phyloP scores from a whole-genome alignment of 176 grass and related monocot species.

The Elymus sibiricus region DNA sequence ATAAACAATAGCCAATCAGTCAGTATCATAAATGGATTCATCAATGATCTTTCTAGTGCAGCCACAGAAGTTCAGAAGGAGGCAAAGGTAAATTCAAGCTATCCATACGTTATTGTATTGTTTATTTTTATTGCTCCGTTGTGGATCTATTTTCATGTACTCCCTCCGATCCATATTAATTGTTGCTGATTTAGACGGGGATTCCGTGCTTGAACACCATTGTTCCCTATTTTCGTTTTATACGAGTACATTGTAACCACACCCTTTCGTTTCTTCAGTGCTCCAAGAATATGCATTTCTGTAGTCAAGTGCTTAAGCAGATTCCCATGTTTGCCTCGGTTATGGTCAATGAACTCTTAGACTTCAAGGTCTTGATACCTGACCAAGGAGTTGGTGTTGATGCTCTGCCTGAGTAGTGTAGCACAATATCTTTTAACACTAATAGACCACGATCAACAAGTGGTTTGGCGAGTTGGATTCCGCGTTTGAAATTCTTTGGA shows the following conservation, averaged over 20 bases:
- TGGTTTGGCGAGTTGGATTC: neutral
- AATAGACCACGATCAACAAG: neutral
- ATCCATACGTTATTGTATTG: neutral
- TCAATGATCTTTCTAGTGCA: constrained; percentile 51
- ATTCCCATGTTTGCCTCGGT: neutral
- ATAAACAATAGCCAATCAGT: constrained; percentile 30
- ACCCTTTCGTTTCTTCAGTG: neutral
- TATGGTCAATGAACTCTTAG: neutral
- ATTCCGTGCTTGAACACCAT: neutral
- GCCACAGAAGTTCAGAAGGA: constrained; percentile 56
- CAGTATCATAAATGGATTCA: constrained; percentile 51
- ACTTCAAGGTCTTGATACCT: neutral
- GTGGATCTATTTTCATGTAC: constrained; percentile 1
- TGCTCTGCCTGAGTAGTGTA: neutral
- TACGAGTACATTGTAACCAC: neutral
- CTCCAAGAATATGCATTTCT: neutral
- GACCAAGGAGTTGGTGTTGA: neutral
- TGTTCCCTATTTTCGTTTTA: neutral
- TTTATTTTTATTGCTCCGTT: neutral
- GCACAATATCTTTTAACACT: neutral
- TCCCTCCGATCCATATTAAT: too few relatives aligned
- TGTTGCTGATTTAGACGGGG: too few relatives aligned
- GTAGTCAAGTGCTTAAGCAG: neutral
- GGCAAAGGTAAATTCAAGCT: constrained; percentile 45
- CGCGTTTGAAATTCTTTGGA: neutral